Conservation (phyloP, 768 basidiomycete species). For the Hemileccinum impolitum region DNA sequence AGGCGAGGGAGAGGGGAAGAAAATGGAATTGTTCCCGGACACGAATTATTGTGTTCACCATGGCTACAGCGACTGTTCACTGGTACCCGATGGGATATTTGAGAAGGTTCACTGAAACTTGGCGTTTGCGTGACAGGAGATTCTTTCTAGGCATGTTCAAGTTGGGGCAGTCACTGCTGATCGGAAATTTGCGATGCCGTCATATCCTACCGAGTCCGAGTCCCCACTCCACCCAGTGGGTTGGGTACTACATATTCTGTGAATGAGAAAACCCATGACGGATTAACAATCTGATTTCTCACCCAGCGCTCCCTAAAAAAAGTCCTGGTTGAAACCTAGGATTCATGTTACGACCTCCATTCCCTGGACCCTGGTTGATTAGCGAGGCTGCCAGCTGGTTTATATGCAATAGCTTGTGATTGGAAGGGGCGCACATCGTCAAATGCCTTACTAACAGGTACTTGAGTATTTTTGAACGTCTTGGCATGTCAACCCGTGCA, state of each 20-base stretch:
- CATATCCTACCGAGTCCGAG: no score
- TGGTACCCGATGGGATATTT: conserved; percentile 2
- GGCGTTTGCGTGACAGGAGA: conserved; percentile 2
- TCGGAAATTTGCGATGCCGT: neutral
- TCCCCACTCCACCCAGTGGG: no score
- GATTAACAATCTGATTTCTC: neutral
- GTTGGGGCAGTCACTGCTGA: neutral
- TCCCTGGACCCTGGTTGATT: neutral
- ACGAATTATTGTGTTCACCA: conserved; percentile 16
- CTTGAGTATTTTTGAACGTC: no score
- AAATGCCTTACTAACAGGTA: neutral
- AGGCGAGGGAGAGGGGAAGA: conserved; percentile 6
- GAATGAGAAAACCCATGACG: neutral
- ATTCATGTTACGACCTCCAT: neutral
- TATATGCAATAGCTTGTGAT: neutral
- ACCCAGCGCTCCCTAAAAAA: neutral
- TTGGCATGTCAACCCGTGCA: no score
- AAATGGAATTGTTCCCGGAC: conserved; percentile 4
- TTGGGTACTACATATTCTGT: no score
- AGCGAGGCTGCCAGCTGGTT: no score
- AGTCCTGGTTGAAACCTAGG: no score
- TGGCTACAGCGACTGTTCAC: conserved; percentile 18
- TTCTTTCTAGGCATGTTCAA: neutral
- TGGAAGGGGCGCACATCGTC: neutral
- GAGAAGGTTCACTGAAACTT: conserved; percentile 4